Evolutionary conservation across 2,329 filamentous ascomycete species (phyloP).

Genomic region (Rhynchosporium secalis): DNA sequence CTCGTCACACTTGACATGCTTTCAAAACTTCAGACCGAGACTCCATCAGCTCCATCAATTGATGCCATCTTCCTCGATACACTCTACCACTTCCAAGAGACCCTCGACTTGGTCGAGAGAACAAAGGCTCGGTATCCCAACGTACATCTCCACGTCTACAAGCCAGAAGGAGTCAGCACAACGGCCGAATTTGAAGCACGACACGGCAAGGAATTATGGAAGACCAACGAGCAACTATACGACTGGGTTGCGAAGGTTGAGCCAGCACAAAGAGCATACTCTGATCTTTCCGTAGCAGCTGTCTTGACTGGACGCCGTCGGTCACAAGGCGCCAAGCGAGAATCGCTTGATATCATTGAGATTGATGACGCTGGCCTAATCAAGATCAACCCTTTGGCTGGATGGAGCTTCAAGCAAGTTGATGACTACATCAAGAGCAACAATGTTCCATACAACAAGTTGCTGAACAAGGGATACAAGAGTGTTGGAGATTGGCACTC

Average conservation of each 20-base stretch:
- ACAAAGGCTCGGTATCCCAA: slow-evolving; percentile 76
- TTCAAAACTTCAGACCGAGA: slow-evolving; percentile 67
- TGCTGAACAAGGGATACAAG: slow-evolving; percentile 95
- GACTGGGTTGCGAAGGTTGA: slow-evolving; percentile 98
- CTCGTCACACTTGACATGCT: slow-evolving; percentile 85
- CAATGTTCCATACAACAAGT: slow-evolving; percentile 88
- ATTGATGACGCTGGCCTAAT: slow-evolving; percentile 83
- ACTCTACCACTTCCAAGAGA: slow-evolving; percentile 79
- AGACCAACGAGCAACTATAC: slow-evolving; percentile 83
- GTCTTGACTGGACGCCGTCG: slow-evolving; percentile 89
- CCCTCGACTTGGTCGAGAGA: slow-evolving; percentile 69
- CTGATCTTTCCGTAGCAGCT: slow-evolving; percentile 82
- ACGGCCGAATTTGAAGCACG: slow-evolving; percentile 75
- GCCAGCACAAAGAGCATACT: slow-evolving; percentile 87
- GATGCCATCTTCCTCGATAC: slow-evolving; percentile 82
- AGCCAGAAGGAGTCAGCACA: slow-evolving; percentile 73
- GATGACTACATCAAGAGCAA: slow-evolving; percentile 83
- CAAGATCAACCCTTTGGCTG: slow-evolving; percentile 96
- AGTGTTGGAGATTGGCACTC: slow-evolving; percentile 98
- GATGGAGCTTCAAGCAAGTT: slow-evolving; percentile 91
- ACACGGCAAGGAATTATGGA: slow-evolving; percentile 83
- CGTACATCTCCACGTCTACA: slow-evolving; percentile 84
- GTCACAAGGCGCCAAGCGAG: slow-evolving; percentile 90
- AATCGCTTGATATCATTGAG: slow-evolving; percentile 87
- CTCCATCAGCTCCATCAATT: slow-evolving; percentile 58